These are phyloP conservation scores for Gomphus bonarii DNA, from an alignment of 1,284 basidiomycete genomes.

Conservation along the genomic window DNA sequence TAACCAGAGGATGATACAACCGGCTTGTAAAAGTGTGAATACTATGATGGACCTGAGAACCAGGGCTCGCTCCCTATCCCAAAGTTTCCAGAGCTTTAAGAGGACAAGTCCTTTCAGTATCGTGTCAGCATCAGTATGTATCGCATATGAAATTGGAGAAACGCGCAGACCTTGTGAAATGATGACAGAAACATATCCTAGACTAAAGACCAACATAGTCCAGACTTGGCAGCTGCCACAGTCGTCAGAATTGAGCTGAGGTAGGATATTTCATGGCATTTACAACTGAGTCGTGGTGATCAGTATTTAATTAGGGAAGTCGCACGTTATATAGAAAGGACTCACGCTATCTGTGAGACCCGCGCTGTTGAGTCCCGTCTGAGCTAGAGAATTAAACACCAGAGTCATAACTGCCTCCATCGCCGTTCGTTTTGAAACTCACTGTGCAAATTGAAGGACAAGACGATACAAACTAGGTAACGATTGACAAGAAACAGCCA, in stretches of 20 bases:
- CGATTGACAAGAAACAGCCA: constrained; percentile 3
- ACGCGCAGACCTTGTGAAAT: neutral
- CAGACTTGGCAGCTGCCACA: neutral
- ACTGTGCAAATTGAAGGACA: neutral
- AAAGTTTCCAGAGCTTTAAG: constrained; percentile 5
- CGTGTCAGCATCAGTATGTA: neutral
- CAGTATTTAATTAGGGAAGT: neutral
- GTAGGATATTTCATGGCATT: neutral
- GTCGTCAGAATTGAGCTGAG: neutral
- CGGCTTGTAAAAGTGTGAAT: neutral
- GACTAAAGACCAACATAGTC: neutral
- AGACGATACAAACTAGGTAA: neutral
- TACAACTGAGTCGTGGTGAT: neutral
- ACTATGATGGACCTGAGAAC: neutral
- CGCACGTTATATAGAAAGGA: neutral
- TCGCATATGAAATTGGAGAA: neutral
- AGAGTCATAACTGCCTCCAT: neutral
- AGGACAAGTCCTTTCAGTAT: neutral
- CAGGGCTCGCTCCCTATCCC: neutral
- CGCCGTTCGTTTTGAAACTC: neutral
- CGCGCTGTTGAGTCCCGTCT: neutral
- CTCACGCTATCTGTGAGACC: neutral
- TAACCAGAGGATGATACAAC: neutral
- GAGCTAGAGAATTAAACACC: neutral
- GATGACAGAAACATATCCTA: neutral